phyloP scores from a whole-genome alignment of 352 stramenopile genomes.

The Elongisporangium prolatum region DNA sequence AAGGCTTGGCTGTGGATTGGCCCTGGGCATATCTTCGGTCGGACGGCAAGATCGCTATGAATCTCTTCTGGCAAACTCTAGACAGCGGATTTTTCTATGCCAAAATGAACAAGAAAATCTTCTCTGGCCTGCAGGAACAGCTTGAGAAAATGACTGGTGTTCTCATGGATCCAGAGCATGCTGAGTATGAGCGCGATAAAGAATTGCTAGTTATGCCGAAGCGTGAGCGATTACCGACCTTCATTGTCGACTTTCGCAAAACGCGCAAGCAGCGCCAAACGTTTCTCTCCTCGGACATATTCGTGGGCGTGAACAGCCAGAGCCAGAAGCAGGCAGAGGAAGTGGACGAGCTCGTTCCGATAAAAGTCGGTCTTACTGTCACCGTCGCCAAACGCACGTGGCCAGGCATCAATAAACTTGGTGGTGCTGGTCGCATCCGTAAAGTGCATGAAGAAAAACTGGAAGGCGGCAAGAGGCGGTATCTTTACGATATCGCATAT shows the following conservation, averaged over 20 bases:
- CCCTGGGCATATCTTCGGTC: slow-evolving; percentile 74
- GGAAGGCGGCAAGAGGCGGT: slow-evolving; percentile 32
- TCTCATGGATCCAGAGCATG: slow-evolving; percentile 20
- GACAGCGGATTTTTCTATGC: slow-evolving; percentile 56
- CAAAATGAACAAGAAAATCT: slow-evolving; percentile 38
- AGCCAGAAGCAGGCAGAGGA: slow-evolving; percentile 25
- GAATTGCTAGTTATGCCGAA: slow-evolving; percentile 38
- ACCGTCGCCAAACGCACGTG: slow-evolving; percentile 78
- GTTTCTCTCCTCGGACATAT: slow-evolving; percentile 53
- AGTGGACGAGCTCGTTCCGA: slow-evolving; percentile 36
- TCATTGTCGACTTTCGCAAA: slow-evolving; percentile 47
- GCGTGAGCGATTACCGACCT: slow-evolving; percentile 35
- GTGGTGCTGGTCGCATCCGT: slow-evolving; percentile 61
- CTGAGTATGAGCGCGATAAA: slow-evolving; percentile 31
- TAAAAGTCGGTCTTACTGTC: slow-evolving; percentile 56
- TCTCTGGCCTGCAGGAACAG: slow-evolving; percentile 22
- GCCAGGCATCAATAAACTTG: slow-evolving; percentile 86
- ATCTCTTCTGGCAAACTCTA: slow-evolving; percentile 73
- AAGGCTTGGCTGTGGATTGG: slow-evolving; percentile 34
- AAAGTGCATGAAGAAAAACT: slow-evolving; percentile 45
- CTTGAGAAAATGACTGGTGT: slow-evolving; percentile 32
- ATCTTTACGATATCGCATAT: slow-evolving; percentile 71
- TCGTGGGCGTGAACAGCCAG: slow-evolving; percentile 39
- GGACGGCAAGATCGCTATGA: slow-evolving; percentile 83
- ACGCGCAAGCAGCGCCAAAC: slow-evolving; percentile 46